Evolutionary conservation across 73 alveolate genomes (phyloP).

Genomic region (Effrenium voratum): DNA sequence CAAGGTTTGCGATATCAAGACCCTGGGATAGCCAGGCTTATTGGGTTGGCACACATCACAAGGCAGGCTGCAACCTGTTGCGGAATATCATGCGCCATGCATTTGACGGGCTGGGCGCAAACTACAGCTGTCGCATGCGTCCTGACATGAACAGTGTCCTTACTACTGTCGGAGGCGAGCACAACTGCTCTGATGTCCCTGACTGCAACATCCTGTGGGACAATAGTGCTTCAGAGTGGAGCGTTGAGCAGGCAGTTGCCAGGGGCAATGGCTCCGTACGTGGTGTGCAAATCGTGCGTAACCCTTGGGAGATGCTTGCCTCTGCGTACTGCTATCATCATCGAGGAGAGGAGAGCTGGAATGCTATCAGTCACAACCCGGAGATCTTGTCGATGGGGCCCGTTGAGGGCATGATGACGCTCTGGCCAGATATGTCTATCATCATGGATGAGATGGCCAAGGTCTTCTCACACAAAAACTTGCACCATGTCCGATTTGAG

Average conservation of each 20-base stretch:
- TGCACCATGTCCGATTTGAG: too few species aligned
- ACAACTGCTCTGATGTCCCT: neutral
- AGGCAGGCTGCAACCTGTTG: neutral
- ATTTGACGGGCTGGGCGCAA: neutral
- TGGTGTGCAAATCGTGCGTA: neutral
- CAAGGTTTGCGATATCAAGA: neutral
- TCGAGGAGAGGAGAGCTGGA: neutral
- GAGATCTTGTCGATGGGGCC: constrained; percentile 7
- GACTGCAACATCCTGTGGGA: neutral
- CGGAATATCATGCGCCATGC: neutral
- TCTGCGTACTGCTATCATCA: constrained; percentile 10
- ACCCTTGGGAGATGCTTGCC: constrained; percentile 6
- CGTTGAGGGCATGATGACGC: neutral
- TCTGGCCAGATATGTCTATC: neutral
- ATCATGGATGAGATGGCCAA: neutral
- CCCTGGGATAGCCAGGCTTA: neutral
- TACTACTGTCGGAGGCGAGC: neutral
- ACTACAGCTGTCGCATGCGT: neutral
- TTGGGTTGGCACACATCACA: neutral
- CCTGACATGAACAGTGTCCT: neutral
- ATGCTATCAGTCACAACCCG: neutral
- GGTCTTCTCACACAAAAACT: too few species aligned
- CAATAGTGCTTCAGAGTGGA: neutral
- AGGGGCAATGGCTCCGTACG: neutral
- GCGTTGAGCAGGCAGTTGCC: neutral